Evolutionary conservation across 768 basidiomycete genomes (phyloP), one percentile per base, ranked within the genome.

Genomic region (Mycena kentingensis): DNA sequence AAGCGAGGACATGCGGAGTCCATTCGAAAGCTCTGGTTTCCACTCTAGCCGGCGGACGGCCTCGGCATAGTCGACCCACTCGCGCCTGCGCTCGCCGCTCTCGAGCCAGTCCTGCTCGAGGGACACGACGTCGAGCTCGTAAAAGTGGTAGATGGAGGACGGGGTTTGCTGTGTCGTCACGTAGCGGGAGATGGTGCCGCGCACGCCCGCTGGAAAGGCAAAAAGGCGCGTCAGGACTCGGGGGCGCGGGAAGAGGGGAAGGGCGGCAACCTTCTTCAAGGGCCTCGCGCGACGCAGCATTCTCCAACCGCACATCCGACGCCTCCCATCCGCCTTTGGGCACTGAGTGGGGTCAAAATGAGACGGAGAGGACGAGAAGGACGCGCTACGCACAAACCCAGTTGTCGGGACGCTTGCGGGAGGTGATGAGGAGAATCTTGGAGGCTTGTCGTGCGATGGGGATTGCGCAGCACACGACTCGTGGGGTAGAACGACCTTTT

Each of bases 261-360:
- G 76, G 83, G 83, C 84, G 84, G 84, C n/a, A 88, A 93, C 91
- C 91, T 93, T 93, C 91, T 89, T 93, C 91, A 71, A 88, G 78
- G 74, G 91, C 91, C 84, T 93, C 91, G 71, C 91, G 82, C 65
- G 83, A 87, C 75, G 91, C 91, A 68, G 91, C 91, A 75, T 83
- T 85, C 78, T 92, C 90, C 65, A 93, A 75, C 70, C 77, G 78
- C 63, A 79, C 84, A 80, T 93, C 91, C 51, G 86, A 78, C 61
- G 83, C 75, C 72, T 93, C 91, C 86, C 86, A 93, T 67, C 91
- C 91, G 70, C 91, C 91, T 77, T 93, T 93, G n/a, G 91, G 91
- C 65, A 93, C 91, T 93, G 66, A 35, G n/a, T 26, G 37, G 24
- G 24, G 35, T 26, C 44, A 47, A 54, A 44, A 42, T 50, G 50